These are phyloP conservation scores for Tulasnella calospora DNA, from an alignment of 768 basidiomycete genomes.

Conservation along the genomic window DNA sequence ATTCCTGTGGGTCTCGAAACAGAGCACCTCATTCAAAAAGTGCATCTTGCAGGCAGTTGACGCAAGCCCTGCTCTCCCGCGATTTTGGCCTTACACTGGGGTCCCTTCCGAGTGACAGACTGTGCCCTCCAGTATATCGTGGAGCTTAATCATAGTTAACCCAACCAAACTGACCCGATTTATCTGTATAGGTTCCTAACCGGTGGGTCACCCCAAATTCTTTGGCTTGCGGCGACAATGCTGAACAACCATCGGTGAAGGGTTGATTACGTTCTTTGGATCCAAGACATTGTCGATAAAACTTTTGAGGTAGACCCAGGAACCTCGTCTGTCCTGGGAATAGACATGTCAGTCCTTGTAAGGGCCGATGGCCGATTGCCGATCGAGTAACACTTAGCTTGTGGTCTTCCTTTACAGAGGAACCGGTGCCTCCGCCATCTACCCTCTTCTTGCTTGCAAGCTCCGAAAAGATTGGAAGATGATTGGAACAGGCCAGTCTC, in stretches of 20 bases:
- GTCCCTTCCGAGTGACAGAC: conserved; percentile 58
- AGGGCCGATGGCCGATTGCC: background rate
- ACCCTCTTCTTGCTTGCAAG: conserved; percentile 68
- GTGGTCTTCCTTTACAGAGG: conserved; percentile 49
- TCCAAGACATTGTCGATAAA: conserved; percentile 58
- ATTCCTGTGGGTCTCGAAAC: background rate
- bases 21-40: background rate
- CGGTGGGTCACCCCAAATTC: conserved; percentile 42
- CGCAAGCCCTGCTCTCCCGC: conserved; percentile 66
- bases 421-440: conserved; percentile 87
- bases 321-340: conserved; percentile 41
- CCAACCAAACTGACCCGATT: background rate
- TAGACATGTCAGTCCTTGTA: conserved; percentile 65
- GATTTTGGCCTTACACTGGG: conserved; percentile 63
- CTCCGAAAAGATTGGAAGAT: conserved; percentile 54
- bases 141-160: background rate
- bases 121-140: conserved; percentile 77
- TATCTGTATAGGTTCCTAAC: conserved; percentile 56
- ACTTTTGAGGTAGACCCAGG: conserved; percentile 29
- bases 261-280: conserved; percentile 82
- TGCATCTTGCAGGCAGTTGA: conserved; percentile 54
- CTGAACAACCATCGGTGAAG: conserved; percentile 39
- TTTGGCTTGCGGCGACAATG: background rate
- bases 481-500: conserved; percentile 57
- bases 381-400: background rate